phyloP scores from a whole-genome alignment of 352 stramenopile species.

The Thraustochytrium sp. region DNA sequence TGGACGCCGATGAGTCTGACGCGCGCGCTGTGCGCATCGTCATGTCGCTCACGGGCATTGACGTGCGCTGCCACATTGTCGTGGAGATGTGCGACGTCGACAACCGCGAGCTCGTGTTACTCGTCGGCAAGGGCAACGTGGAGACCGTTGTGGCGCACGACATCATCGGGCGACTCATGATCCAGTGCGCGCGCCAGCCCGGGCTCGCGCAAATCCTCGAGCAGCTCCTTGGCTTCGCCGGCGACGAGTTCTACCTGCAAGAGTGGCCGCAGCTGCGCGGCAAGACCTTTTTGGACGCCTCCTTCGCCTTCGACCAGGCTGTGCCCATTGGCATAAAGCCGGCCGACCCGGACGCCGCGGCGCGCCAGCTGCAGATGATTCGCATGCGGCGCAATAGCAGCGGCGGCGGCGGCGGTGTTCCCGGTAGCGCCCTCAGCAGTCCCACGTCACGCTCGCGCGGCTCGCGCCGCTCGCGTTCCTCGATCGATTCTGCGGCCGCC shows the following conservation, averaged over 20 bases:
- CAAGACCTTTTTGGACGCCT: slow-evolving; percentile 61
- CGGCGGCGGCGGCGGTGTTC: too few species aligned
- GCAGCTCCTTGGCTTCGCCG: slow-evolving; percentile 67
- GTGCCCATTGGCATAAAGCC: slow-evolving; percentile 69
- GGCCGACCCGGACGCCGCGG: slow-evolving; percentile 35
- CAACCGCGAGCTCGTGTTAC: slow-evolving; percentile 67
- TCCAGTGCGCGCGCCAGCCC: slow-evolving; percentile 71
- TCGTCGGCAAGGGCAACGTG: slow-evolving; percentile 67
- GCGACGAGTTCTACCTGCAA: slow-evolving; percentile 80
- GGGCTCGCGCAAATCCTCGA: slow-evolving; percentile 62
- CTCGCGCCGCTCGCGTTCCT: neutral
- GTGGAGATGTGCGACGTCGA: slow-evolving; percentile 76
- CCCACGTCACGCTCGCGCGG: neutral
- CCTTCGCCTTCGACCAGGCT: slow-evolving; percentile 68
- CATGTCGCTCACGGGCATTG: slow-evolving; percentile 67
- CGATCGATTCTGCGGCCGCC: too few species aligned
- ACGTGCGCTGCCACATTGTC: slow-evolving; percentile 63
- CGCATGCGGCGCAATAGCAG: neutral
- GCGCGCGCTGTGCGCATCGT: slow-evolving; percentile 67
- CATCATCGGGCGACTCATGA: slow-evolving; percentile 73
- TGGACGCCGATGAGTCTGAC: slow-evolving; percentile 71
- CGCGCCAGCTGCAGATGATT: neutral
- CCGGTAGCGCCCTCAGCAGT: too few species aligned
- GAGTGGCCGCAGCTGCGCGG: slow-evolving; percentile 69
- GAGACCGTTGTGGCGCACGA: slow-evolving; percentile 77